Evolutionary conservation across 2,329 filamentous ascomycete species (phyloP).

Genomic region (Aspergillus ustus): DNA sequence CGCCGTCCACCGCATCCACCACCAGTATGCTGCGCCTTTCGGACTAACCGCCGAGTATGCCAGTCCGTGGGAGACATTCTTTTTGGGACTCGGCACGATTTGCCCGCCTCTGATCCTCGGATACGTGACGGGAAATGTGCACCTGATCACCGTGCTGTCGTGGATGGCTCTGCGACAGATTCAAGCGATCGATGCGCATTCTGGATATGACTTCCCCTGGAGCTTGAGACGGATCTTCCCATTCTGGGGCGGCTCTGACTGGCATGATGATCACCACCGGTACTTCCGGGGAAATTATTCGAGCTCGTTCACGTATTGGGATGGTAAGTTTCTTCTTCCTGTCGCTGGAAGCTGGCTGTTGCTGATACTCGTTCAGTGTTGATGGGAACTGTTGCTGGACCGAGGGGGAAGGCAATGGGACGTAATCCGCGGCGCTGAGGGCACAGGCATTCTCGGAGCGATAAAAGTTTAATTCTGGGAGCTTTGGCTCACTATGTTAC

Average conservation of each 20-base stretch:
- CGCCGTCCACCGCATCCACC: constrained; percentile 95
- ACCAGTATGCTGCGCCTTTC: constrained; percentile 95
- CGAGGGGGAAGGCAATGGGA: constrained; percentile 23
- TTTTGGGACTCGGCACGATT: constrained; percentile 84
- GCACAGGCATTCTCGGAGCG: neutral
- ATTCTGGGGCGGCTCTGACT: constrained; percentile 93
- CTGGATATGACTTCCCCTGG: constrained; percentile 97
- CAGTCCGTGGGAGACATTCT: constrained; percentile 92
- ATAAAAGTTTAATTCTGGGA: neutral
- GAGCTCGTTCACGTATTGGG: constrained; percentile 98
- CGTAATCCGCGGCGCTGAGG: constrained; percentile 1
- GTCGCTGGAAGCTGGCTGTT: neutral
- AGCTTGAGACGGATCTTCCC: constrained; percentile 82
- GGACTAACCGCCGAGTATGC: constrained; percentile 95
- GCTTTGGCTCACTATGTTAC: neutral
- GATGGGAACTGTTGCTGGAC: constrained; percentile 30
- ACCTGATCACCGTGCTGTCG: constrained; percentile 92
- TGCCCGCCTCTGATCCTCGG: constrained; percentile 79
- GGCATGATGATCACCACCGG: constrained; percentile 95
- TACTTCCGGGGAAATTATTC: constrained; percentile 97
- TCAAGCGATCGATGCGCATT: constrained; percentile 96
- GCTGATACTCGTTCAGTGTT: constrained; percentile 17
- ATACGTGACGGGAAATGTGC: constrained; percentile 77
- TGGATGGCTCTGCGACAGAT: constrained; percentile 91
- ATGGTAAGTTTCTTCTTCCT: constrained; percentile 47